Conservation (phyloP, 2,329 filamentous ascomycete genomes). For the Calonectria pauciramosa region DNA sequence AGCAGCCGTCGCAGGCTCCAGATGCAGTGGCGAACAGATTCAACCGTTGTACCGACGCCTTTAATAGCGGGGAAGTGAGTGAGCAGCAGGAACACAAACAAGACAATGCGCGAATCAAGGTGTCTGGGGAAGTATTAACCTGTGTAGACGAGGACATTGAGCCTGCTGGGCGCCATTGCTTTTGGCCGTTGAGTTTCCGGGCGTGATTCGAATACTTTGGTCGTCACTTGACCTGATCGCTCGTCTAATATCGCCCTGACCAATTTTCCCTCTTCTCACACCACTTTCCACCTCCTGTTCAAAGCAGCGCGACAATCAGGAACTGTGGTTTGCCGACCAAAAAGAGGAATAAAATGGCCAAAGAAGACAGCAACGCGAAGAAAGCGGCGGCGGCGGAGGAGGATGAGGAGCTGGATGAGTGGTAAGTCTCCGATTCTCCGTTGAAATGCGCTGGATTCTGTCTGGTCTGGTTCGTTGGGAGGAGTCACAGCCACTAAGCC, state of each 20-base stretch:
- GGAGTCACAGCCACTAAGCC: constrained; percentile 35
- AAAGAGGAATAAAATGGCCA: constrained; percentile 57
- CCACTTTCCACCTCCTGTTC: constrained; percentile 36
- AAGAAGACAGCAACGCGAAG: constrained; percentile 61
- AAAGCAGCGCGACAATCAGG: not conserved
- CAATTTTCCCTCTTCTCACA: constrained; percentile 40
- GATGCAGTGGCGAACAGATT: constrained; percentile 91
- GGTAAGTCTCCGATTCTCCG: constrained; percentile 68
- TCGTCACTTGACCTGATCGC: constrained; percentile 43
- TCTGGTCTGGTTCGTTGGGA: constrained; percentile 12
- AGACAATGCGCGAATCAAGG: not conserved
- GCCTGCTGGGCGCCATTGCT: constrained; percentile 75
- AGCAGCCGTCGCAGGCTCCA: constrained; percentile 89
- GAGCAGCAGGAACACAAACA: not conserved
- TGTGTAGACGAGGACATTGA: constrained; percentile 95
- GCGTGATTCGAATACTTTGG: constrained; percentile 20
- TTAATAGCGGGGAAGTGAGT: constrained; percentile 29
- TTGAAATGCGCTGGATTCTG: constrained; percentile 15
- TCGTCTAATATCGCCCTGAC: constrained; percentile 31
- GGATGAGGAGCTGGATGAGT: constrained; percentile 92
- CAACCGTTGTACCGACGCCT: constrained; percentile 88
- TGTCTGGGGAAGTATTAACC: constrained; percentile 65
- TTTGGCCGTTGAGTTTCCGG: constrained; percentile 1
- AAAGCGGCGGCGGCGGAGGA: constrained; percentile 54
- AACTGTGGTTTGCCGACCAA: not conserved